These are phyloP conservation scores for Candida ascalaphidarum DNA, from an alignment of 805 yeast genomes.

Conservation along the genomic window DNA sequence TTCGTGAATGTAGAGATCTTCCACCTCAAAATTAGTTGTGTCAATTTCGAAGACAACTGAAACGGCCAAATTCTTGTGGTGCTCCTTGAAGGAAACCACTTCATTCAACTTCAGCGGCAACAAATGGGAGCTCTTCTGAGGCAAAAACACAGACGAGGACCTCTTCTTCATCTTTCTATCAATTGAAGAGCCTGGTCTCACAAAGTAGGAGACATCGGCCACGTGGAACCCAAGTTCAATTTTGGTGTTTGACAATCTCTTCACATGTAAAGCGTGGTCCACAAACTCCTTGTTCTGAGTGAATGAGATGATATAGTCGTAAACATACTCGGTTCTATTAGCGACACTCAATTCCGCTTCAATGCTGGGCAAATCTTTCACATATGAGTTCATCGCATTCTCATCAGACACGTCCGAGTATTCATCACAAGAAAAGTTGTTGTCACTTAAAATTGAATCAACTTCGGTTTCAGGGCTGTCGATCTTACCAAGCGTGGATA, in stretches of 20 bases:
- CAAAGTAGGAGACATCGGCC: conserved; percentile 65
- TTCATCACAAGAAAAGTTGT: conserved; percentile 75
- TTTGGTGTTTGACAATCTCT: conserved; percentile 45
- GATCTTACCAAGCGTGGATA: conserved; percentile 76
- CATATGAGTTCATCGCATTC: conserved; percentile 3
- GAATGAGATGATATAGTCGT: conserved; percentile 58
- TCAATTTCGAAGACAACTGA: conserved; percentile 79
- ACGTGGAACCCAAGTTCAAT: conserved; percentile 83
- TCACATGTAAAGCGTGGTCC: conserved; percentile 82
- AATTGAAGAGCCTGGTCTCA: conserved; percentile 64
- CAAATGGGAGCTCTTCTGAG: conserved; percentile 62
- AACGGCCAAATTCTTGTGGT: conserved; percentile 54
- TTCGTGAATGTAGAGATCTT: conserved; percentile 71
- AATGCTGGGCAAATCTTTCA: conserved; percentile 32
- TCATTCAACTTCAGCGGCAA: conserved; percentile 61
- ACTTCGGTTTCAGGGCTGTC: conserved; percentile 73
- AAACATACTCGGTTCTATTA: conserved; percentile 43
- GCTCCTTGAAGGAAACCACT: conserved; percentile 51
- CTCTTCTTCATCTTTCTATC: conserved; percentile 89
- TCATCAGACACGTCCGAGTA: conserved; percentile 40
- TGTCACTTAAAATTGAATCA: conserved; percentile 82
- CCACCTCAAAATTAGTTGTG: conserved; percentile 59
- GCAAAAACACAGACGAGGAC: conserved; percentile 80
- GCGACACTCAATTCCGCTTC: conserved; percentile 26
- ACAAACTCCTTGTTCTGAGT: conserved; percentile 48